phyloP scores from a whole-genome alignment of 2,329 filamentous ascomycete genomes.

The Tolypocladium endophyticum region DNA sequence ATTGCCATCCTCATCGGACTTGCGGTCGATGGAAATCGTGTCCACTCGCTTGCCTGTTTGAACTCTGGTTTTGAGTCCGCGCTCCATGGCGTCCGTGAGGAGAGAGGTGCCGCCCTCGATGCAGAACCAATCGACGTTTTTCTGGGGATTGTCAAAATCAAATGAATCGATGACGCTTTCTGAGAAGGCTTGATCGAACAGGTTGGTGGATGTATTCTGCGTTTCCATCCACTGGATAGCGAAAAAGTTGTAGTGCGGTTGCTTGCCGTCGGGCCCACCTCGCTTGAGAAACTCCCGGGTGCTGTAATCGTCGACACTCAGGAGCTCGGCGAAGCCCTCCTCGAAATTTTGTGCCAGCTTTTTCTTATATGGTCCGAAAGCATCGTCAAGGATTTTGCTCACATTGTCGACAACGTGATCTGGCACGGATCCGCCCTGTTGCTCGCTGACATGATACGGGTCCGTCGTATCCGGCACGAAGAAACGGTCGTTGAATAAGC shows the following conservation, averaged over 20 bases:
- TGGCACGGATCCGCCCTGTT: conserved; percentile 3
- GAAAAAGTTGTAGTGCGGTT: conserved; percentile 5
- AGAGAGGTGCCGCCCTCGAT: not conserved
- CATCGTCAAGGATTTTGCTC: not conserved
- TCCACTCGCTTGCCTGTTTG: not conserved
- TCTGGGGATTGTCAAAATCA: conserved; percentile 15
- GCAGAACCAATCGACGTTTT: conserved; percentile 2
- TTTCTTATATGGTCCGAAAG: conserved; percentile 1
- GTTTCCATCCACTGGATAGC: conserved; percentile 13
- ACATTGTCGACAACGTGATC: conserved; percentile 6
- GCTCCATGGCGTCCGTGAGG: conserved; percentile 30
- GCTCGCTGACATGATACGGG: conserved; percentile 4
- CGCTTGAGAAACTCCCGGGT: conserved; percentile 11
- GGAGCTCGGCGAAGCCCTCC: conserved; percentile 1
- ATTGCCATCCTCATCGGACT: not conserved
- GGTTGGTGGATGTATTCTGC: conserved; percentile 13
- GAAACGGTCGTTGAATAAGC: conserved; percentile 6
- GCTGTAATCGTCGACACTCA: conserved; percentile 8
- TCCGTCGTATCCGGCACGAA: not conserved
- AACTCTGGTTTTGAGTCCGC: not conserved
- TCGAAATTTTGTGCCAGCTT: conserved; percentile 2
- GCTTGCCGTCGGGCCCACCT: conserved; percentile 2
- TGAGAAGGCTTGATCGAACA: conserved; percentile 23
- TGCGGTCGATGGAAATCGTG: not conserved
- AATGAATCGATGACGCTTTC: conserved; percentile 22